Percentiles rank a stretch among this genome's conserved stretches.
These are phyloP conservation scores for Zizania palustris DNA, from an alignment of 202 grass and related monocot species.

Conservation along the genomic window DNA sequence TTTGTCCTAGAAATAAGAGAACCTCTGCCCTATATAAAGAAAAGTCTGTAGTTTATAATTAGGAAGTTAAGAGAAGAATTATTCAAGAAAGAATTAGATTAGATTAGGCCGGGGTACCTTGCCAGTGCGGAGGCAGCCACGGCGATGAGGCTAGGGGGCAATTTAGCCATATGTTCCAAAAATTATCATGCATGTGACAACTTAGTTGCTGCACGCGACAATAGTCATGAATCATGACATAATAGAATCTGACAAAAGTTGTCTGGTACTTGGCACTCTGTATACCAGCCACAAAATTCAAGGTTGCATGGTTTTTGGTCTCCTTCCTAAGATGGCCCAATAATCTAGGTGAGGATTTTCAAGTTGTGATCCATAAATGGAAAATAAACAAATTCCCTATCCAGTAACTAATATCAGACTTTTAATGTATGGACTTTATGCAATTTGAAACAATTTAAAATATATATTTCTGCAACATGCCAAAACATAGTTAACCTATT, in stretches of 20 bases:
- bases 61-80: no score
- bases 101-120: no score
- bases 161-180: no score
- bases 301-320: background rate
- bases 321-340: slow-evolving; percentile 27
- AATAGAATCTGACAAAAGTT: slow-evolving; percentile 32
- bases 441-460: slow-evolving; percentile 16
- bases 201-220: no score
- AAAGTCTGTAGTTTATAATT: no score
- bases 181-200: no score
- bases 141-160: no score
- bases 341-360: background rate
- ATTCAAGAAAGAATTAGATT: no score
- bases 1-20: no score
- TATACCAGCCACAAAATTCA: slow-evolving; percentile 22
- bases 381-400: background rate
- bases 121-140: no score
- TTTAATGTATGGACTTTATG: background rate
- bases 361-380: slow-evolving; percentile 17
- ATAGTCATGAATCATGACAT: background rate
- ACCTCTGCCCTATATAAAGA: no score
- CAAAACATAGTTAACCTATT: background rate
- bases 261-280: slow-evolving; percentile 29
- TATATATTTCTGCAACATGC: background rate
- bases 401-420: background rate